phyloP scores from a whole-genome alignment of 345 rosid species.

The Hibiscus syriacus region DNA sequence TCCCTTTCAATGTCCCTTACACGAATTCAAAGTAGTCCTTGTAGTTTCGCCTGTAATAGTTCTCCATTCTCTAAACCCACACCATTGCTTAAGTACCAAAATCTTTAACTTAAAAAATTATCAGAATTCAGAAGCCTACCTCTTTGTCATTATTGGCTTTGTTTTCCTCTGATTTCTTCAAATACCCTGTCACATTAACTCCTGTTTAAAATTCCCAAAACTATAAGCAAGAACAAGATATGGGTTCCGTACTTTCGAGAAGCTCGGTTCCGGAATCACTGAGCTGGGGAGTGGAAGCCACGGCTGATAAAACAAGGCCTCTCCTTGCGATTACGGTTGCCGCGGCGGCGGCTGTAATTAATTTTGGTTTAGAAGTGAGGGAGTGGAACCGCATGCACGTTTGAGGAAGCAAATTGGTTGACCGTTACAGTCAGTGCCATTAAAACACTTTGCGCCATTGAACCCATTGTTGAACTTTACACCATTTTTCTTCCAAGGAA shows the following conservation, averaged over 20 bases:
- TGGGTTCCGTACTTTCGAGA: conserved; percentile 44
- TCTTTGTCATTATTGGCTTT: conserved; percentile 78
- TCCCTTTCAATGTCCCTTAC: conserved; percentile 59
- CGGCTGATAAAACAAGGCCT: conserved; percentile 43
- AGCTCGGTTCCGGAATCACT: conserved; percentile 48
- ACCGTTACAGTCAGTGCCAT: conserved; percentile 92
- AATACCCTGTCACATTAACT: conserved; percentile 36
- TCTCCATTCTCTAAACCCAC: conserved; percentile 60
- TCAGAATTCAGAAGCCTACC: conserved; percentile 27
- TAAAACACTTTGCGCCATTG: conserved; percentile 66
- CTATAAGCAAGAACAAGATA: not conserved
- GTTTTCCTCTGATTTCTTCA: conserved; percentile 85
- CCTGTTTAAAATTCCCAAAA: not conserved
- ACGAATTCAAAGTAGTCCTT: conserved; percentile 76
- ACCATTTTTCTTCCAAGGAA: not conserved
- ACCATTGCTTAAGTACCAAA: not conserved
- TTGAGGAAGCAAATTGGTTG: conserved; percentile 77
- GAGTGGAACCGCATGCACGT: conserved; percentile 53
- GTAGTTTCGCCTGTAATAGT: conserved; percentile 81
- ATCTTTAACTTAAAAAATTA: not conserved
- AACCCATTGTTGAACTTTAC: conserved; percentile 28
- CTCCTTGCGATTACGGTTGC: conserved; percentile 39
- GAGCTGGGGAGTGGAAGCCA: conserved; percentile 42
- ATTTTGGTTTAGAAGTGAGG: not conserved
- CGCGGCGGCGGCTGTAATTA: not conserved